A percentile compares a stretch with the other conserved stretches of the same genome.
Conservation (phyloP, 768 basidiomycete genomes). For the Naganishia vaughanmartiniae region DNA sequence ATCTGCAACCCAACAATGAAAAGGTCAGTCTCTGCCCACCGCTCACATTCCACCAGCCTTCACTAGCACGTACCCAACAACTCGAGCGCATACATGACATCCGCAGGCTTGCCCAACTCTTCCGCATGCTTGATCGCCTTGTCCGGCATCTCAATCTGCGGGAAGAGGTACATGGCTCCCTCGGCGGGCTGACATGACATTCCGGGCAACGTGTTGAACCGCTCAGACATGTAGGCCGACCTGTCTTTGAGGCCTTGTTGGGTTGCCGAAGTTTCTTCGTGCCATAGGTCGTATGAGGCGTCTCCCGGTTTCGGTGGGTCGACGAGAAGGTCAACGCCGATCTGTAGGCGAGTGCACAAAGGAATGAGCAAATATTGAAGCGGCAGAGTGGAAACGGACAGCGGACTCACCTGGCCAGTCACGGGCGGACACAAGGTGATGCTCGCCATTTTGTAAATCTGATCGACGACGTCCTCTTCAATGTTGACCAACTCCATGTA, state of each 20-base stretch:
- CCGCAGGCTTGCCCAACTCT: conserved; percentile 71
- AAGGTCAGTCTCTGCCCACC: not conserved
- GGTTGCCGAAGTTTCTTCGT: conserved; percentile 75
- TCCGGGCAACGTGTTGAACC: conserved; percentile 81
- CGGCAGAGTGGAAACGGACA: not conserved
- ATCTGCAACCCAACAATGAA: conserved; percentile 35
- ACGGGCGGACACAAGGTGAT: conserved; percentile 87
- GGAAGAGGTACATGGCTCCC: conserved; percentile 92
- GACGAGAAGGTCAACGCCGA: conserved; percentile 92
- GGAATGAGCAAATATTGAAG: not conserved
- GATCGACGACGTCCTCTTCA: conserved; percentile 68
- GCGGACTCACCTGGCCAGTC: conserved; percentile 58
- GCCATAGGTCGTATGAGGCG: conserved; percentile 73
- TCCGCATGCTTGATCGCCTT: conserved; percentile 72
- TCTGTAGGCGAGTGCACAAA: conserved; percentile 58
- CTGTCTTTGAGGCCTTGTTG: conserved; percentile 58
- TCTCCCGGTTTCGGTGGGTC: conserved; percentile 76
- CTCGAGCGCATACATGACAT: conserved; percentile 80
- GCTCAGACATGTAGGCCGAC: conserved; percentile 61
- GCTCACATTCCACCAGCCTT: not conserved
- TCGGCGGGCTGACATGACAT: conserved; percentile 66
- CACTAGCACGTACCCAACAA: conserved; percentile 64
- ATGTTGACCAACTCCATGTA: conserved; percentile 93
- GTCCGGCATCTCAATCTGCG: conserved; percentile 69
- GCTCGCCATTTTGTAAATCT: conserved; percentile 94